phyloP scores from a whole-genome alignment of 441 rosid species.

The Aquilaria agallochum region DNA sequence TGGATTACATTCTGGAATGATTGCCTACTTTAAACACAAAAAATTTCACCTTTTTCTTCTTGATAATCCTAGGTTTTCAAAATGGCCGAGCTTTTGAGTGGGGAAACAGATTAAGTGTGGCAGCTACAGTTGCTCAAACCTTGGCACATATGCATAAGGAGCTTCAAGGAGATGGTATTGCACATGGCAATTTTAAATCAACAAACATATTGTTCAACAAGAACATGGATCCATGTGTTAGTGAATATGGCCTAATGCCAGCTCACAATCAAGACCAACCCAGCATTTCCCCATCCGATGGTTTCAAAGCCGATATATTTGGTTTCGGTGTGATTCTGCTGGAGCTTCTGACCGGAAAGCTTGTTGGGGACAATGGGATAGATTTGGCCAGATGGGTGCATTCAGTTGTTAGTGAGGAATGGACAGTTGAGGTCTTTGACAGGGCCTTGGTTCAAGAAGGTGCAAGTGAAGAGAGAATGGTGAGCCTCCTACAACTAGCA shows the following conservation, averaged over 20 bases:
- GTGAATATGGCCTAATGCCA: constrained; percentile 55
- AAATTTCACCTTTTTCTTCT: neutral
- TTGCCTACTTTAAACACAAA: neutral
- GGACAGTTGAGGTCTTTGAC: constrained; percentile 67
- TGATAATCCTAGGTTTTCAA: constrained; percentile 30
- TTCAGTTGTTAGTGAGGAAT: constrained; percentile 57
- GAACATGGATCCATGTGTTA: constrained; percentile 46
- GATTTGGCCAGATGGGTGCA: constrained; percentile 56
- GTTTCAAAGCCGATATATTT: constrained; percentile 30
- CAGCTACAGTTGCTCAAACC: constrained; percentile 35
- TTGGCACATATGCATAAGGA: constrained; percentile 43
- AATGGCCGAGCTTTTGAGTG: constrained; percentile 40
- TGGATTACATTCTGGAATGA: neutral
- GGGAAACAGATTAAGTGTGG: constrained; percentile 51
- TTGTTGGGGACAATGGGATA: constrained; percentile 34
- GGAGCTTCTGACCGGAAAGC: constrained; percentile 58
- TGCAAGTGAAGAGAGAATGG: constrained; percentile 56
- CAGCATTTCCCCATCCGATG: constrained; percentile 14
- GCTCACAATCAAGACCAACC: constrained; percentile 28
- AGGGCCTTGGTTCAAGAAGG: constrained; percentile 36
- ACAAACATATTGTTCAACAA: constrained; percentile 48
- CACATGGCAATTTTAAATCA: constrained; percentile 66
- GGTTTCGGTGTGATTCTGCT: constrained; percentile 56
- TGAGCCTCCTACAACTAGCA: constrained; percentile 50
- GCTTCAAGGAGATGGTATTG: constrained; percentile 40